Conservation (phyloP, 768 basidiomycete species). For the Russula abietina region DNA sequence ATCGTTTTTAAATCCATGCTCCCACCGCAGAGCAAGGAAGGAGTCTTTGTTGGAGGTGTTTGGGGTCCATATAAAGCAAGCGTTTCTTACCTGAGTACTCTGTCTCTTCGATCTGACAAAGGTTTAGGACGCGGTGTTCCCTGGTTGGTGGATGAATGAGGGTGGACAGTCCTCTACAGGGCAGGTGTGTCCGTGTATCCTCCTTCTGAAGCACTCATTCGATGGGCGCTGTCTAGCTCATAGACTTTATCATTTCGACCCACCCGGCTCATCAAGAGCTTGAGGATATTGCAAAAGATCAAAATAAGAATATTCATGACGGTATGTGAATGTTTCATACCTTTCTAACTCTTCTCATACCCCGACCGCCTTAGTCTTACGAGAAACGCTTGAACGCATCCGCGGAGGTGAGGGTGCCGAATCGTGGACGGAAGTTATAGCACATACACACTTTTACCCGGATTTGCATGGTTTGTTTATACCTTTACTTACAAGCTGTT, state of each 20-base stretch:
- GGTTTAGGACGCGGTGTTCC: constrained; percentile 74
- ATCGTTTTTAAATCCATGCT: not conserved
- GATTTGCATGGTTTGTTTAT: constrained; percentile 72
- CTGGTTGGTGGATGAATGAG: constrained; percentile 99
- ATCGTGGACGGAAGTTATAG: constrained; percentile 77
- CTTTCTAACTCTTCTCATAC: not conserved
- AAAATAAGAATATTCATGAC: constrained; percentile 52
- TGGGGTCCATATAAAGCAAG: constrained; percentile 84
- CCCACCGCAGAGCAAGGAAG: constrained; percentile 58
- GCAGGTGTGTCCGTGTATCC: constrained; percentile 43
- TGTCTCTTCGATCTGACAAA: constrained; percentile 18
- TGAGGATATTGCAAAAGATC: constrained; percentile 52
- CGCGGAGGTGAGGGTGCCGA: constrained; percentile 47
- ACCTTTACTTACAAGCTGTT: not conserved
- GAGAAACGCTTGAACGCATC: constrained; percentile 65
- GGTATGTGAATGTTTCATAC: constrained; percentile 34
- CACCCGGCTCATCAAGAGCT: constrained; percentile 80
- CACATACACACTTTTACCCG: constrained; percentile 90
- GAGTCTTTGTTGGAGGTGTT: constrained; percentile 84
- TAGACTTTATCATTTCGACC: constrained; percentile 91
- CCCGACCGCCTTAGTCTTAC: constrained; percentile 48
- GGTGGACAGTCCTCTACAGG: constrained; percentile 98
- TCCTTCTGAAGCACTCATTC: not conserved
- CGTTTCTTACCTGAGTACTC: not conserved
- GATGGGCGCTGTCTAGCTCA: constrained; percentile 48